phyloP scores from a whole-genome alignment of 106 monocot species.

The Dendrobium huoshanense region DNA sequence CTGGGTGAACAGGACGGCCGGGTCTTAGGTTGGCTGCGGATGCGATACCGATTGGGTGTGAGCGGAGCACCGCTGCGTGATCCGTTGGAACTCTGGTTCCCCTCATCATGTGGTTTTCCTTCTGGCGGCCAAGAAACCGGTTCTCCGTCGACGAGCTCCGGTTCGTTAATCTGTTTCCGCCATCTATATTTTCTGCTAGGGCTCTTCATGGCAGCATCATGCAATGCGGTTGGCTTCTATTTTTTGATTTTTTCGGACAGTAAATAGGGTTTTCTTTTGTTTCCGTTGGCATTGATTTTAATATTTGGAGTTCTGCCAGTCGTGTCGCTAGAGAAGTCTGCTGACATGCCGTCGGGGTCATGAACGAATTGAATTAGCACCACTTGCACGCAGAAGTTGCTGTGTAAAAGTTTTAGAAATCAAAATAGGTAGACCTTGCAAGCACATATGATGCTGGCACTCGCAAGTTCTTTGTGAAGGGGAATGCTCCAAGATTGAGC shows the following conservation, averaged over 20 bases:
- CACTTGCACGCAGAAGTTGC: background rate
- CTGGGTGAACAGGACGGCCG: background rate
- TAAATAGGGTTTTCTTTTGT: background rate
- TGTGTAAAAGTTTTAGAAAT: background rate
- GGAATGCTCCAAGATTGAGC: background rate
- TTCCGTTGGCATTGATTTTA: background rate
- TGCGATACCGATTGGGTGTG: slow-evolving; percentile 5
- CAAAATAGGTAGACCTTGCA: background rate
- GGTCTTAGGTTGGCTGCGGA: background rate
- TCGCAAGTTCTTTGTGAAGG: background rate
- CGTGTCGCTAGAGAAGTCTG: background rate
- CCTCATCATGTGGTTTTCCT: slow-evolving; percentile 76
- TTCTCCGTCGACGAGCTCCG: slow-evolving; percentile 92
- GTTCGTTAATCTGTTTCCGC: slow-evolving; percentile 20
- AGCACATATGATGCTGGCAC: background rate
- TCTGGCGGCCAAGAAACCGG: slow-evolving; percentile 91
- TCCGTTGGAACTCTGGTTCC: slow-evolving; percentile 11
- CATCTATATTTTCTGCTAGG: background rate
- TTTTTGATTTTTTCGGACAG: background rate
- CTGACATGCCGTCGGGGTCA: background rate
- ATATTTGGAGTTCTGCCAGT: background rate
- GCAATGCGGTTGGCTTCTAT: background rate
- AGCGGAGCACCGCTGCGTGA: slow-evolving; percentile 13
- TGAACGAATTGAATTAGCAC: background rate
- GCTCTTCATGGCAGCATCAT: background rate